phyloP scores from a whole-genome alignment of 2,329 filamentous ascomycete genomes.

The Alternaria sp. region DNA sequence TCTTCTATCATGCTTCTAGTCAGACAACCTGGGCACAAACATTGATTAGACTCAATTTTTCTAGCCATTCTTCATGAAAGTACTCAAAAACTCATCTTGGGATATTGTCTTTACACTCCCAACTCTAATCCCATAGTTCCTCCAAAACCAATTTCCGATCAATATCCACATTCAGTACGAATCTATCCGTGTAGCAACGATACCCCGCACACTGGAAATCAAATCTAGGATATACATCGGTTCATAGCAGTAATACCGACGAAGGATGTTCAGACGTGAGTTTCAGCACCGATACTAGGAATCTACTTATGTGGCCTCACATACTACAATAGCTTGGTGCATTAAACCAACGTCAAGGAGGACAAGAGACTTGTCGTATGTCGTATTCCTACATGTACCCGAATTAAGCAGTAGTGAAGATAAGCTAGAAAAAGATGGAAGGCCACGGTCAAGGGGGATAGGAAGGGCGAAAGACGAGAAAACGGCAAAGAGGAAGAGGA shows the following conservation, averaged over 20 bases:
- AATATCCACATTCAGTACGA: constrained; percentile 47
- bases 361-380: constrained; percentile 41
- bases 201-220: constrained; percentile 40
- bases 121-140: constrained; percentile 41
- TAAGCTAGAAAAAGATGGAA: constrained; percentile 38
- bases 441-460: constrained; percentile 31
- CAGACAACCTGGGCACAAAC: background rate
- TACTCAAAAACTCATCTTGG: constrained; percentile 50
- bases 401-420: constrained; percentile 43
- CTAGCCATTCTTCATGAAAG: constrained; percentile 46
- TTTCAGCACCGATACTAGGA: constrained; percentile 44
- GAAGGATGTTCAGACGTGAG: constrained; percentile 37
- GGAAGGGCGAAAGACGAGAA: background rate
- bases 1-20: background rate
- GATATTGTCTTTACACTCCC: constrained; percentile 50
- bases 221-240: constrained; percentile 21
- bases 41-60: constrained; percentile 16
- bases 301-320: constrained; percentile 51
- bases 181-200: constrained; percentile 48
- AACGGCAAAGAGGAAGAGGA: background rate
- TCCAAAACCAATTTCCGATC: constrained; percentile 42
- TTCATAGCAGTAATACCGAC: background rate
- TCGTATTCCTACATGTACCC: constrained; percentile 50
- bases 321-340: constrained; percentile 48
- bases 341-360: constrained; percentile 34